Base-by-base conservation (phyloP, 164 flowering plant genomes). In the Buxus sempervirens region DNA sequence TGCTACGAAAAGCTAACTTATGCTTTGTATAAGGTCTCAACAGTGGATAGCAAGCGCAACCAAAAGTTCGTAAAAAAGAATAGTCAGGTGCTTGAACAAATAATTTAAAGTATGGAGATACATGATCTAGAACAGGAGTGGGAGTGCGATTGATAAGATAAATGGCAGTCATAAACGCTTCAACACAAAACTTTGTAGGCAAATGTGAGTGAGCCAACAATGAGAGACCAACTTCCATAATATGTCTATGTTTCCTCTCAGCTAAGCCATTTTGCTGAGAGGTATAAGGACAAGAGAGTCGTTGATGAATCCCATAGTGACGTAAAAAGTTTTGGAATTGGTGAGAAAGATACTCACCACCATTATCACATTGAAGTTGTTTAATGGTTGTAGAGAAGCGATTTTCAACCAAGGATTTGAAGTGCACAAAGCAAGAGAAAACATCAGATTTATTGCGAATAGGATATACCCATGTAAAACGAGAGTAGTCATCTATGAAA, bases 111-210 rank as follows among this genome's bases (percentile, higher is more conserved):
- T 25, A 59, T 15, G 62, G 62, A 59, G 62, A 59, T 27, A 4
- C 14, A 25, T 59, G 4, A 25, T 25, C 27, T 24, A 58, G 26
- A 58, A 58, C 15, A 21, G 60, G 16, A 14, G 60, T 58, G 32
- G 60, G 60, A 58, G 60, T 58, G 6, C 28, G 26, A 24, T n/a
- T n/a, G n/a, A n/a, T n/a, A n/a, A n/a, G n/a, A n/a, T n/a, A n/a
- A n/a, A n/a, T n/a, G n/a, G n/a, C n/a, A n/a, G n/a, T n/a, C n/a
- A n/a, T n/a, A n/a, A n/a, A n/a, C n/a, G n/a, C n/a, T n/a, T n/a
- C n/a, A 59, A 59, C 62, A 38, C 62, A 59, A 59, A 59, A 59
- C 36, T 59, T 59, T 59, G 62, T 59, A 59, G 62, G 62, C 14
- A 59, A 59, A 27, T 59, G 62, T 59, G 62, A 59, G 9, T 59